phyloP scores from a whole-genome alignment of 2,329 filamentous ascomycete genomes.

The Emydomyces testavorans region DNA sequence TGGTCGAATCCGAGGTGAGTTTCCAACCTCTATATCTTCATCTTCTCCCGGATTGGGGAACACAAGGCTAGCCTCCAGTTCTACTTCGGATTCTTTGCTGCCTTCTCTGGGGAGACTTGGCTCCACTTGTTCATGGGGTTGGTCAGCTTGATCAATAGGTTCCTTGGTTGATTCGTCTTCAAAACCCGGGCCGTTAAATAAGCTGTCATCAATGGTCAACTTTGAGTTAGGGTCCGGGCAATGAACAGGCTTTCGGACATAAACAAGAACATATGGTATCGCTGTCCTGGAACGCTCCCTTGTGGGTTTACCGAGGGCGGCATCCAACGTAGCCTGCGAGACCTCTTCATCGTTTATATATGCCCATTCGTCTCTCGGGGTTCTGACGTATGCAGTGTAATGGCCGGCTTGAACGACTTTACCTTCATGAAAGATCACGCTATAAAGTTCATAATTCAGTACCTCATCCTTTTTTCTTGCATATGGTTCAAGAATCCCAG shows the following conservation, averaged over 20 bases:
- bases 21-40: slow-evolving; percentile 1
- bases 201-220: not conserved
- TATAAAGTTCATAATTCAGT: slow-evolving; percentile 10
- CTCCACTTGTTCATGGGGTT: not conserved
- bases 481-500: slow-evolving; percentile 5
- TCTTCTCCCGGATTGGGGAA: not conserved
- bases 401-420: slow-evolving; percentile 6
- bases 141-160: not conserved
- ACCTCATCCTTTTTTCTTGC: not conserved
- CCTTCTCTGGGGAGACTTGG: not conserved
- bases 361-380: slow-evolving; percentile 12
- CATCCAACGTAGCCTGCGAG: not conserved
- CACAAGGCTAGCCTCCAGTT: not conserved
- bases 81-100: not conserved
- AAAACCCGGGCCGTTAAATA: not conserved
- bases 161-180: not conserved
- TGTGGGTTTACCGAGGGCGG: not conserved
- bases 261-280: slow-evolving; percentile 11
- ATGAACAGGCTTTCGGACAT: slow-evolving; percentile 5
- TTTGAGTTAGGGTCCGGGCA: not conserved
- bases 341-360: slow-evolving; percentile 7
- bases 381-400: slow-evolving; percentile 11
- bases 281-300: not conserved
- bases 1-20: not conserved
- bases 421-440: slow-evolving; percentile 11